These are phyloP conservation scores for Gaeumannomyces sp. DNA, from an alignment of 2,329 filamentous ascomycete genomes.

Conservation along the genomic window DNA sequence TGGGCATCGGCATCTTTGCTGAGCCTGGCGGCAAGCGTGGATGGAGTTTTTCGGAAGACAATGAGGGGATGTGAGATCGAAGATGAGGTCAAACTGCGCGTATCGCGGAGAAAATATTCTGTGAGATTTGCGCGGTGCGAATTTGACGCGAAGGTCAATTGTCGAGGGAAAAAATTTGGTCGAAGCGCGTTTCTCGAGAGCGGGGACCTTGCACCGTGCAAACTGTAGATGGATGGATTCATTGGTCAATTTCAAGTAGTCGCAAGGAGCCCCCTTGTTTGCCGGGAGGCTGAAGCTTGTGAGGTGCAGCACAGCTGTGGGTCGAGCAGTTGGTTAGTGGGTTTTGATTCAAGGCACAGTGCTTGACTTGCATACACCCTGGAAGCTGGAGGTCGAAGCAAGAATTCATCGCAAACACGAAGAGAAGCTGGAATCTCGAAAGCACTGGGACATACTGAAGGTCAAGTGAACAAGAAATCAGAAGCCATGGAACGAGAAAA, in stretches of 20 bases:
- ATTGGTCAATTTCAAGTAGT: background rate
- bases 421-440: background rate
- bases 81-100: background rate
- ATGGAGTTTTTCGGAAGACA: background rate
- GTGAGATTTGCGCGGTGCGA: background rate
- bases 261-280: background rate
- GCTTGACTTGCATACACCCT: background rate
- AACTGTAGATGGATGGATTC: background rate
- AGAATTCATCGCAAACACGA: background rate
- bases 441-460: background rate
- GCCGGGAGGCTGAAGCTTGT: background rate
- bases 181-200: background rate
- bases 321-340: background rate
- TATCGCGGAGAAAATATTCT: background rate
- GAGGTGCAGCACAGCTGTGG: background rate
- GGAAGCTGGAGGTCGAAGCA: background rate
- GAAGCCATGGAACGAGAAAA: constrained; percentile 21
- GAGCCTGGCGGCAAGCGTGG: background rate
- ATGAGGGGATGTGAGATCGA: background rate
- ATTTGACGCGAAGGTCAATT: background rate
- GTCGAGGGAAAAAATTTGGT: background rate
- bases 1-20: constrained; percentile 8
- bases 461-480: background rate
- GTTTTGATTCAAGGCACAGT: background rate
- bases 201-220: constrained; percentile 2